Conservation (phyloP, 306 rosid species). For the Betula pendula region DNA sequence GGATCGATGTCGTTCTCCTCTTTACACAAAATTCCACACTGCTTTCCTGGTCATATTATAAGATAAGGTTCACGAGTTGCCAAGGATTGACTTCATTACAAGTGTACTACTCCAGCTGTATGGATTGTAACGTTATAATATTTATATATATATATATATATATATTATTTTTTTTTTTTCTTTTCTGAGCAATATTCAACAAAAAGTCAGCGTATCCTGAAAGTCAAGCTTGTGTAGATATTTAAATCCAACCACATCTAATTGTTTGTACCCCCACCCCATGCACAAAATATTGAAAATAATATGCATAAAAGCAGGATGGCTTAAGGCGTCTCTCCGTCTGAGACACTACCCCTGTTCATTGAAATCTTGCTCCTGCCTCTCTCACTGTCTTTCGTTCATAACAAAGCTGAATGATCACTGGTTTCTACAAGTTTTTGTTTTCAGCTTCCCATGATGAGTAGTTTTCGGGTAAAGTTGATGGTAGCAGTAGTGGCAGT, state of each 20-base stretch:
- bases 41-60: not conserved
- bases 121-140: too few relatives aligned
- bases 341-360: not conserved
- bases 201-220: not conserved
- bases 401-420: not conserved
- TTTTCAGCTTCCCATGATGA: constrained; percentile 24
- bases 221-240: not conserved
- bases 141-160: too few relatives aligned
- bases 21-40: not conserved
- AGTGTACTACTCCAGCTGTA: too few relatives aligned
- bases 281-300: not conserved
- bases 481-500: constrained; percentile 19
- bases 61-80: not conserved
- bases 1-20: not conserved
- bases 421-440: not conserved
- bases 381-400: not conserved
- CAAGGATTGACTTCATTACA: too few relatives aligned
- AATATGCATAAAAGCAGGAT: not conserved
- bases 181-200: not conserved
- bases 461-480: constrained; percentile 13
- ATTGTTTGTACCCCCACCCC: not conserved
- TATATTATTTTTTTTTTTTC: too few relatives aligned
- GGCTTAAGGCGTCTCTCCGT: not conserved
- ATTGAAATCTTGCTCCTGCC: not conserved
- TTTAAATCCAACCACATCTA: not conserved